Percentiles rank a stretch among this genome's conserved stretches.
Evolutionary conservation across 352 stramenopile genomes (phyloP).

Genomic region (Aphanomyces cochlioides): DNA sequence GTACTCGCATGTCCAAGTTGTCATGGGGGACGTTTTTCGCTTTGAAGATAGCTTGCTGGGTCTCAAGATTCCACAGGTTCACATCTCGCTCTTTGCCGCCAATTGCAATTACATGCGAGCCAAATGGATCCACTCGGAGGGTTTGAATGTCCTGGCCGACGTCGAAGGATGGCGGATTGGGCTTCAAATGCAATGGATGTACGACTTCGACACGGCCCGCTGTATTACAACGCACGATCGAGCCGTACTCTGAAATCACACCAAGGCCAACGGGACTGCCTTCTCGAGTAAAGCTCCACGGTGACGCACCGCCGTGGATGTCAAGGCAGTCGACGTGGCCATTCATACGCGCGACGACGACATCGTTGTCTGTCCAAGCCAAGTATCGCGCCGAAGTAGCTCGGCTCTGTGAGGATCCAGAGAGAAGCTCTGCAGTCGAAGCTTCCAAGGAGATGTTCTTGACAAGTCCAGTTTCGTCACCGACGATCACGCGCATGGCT

Average conservation of each 20-base stretch:
- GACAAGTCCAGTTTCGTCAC: slow-evolving; percentile 76
- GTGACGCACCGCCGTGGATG: slow-evolving; percentile 37
- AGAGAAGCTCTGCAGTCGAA: slow-evolving; percentile 57
- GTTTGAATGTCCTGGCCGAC: slow-evolving; percentile 47
- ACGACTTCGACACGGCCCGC: slow-evolving; percentile 37
- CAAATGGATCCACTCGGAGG: slow-evolving; percentile 49
- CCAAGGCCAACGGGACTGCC: slow-evolving; percentile 53
- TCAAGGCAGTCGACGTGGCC: slow-evolving; percentile 62
- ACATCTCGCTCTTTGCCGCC: slow-evolving; percentile 82
- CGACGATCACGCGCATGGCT: slow-evolving; percentile 67
- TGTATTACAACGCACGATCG: slow-evolving; percentile 63
- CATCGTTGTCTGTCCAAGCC: slow-evolving; percentile 37
- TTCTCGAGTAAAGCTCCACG: slow-evolving; percentile 31
- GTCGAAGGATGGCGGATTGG: slow-evolving; percentile 50
- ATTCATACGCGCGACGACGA: slow-evolving; percentile 57
- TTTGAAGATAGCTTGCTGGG: slow-evolving; percentile 65
- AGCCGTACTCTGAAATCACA: slow-evolving; percentile 56
- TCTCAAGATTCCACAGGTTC: slow-evolving; percentile 80
- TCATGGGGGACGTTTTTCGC: slow-evolving; percentile 86
- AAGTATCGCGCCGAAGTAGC: slow-evolving; percentile 20
- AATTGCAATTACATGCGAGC: slow-evolving; percentile 58
- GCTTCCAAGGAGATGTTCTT: slow-evolving; percentile 80
- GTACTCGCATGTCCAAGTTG: slow-evolving; percentile 83
- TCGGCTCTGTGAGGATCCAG: slow-evolving; percentile 34
- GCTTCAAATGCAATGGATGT: slow-evolving; percentile 19